Base-by-base conservation (phyloP, 2,329 filamentous ascomycete species). In the Talaromyces sp. region DNA sequence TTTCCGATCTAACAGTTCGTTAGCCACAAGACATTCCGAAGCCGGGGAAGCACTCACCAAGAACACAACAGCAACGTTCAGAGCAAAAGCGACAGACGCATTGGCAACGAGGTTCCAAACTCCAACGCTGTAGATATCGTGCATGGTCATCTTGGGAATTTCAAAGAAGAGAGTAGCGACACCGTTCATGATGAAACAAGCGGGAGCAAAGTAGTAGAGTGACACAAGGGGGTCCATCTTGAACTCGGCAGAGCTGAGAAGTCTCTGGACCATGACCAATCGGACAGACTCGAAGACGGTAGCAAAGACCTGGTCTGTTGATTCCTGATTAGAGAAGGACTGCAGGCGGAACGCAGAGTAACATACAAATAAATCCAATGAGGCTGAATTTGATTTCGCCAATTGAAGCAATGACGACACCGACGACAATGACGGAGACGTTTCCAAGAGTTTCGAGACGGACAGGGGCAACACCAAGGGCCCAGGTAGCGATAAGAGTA, bases 401-500 rank as follows among this genome's bases (percentile, higher is more conserved):
- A 69, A 96, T 87, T 1, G 94, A 97, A 58, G 95, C 95, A 74
- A 99, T 92, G 69, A 97, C 83, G 71, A 98, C 93, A 84, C 95
- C 95, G 62, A 98, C 79, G 61, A 98, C 95, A 73, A 99, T 99
- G 76, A 95, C 86, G 52, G 91, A 94, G 68, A 98, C 93, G 75
- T 98, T 99, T 75, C 91, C 86, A 73, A 99, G 89, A 57, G 92
- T 90, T 83, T 89, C 93, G 70, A 95, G 77, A 81, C 93, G 95
- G 62, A 92, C 90, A 67, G 91, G 87, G 10, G 91, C 88, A 67
- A 97, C 87, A 64, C 93, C 92, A 73, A 98, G 88, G 61, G 85
- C 83, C 94, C 95, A 98, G 70, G 92, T 91, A 49, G 92, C 90
- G 70, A 98, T 80, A 49, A 99, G 87, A 61, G 97, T 93, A 62